Evolutionary conservation across 495 filamentous ascomycete species (phyloP).

Genomic region (Xylaria bambusicola): DNA sequence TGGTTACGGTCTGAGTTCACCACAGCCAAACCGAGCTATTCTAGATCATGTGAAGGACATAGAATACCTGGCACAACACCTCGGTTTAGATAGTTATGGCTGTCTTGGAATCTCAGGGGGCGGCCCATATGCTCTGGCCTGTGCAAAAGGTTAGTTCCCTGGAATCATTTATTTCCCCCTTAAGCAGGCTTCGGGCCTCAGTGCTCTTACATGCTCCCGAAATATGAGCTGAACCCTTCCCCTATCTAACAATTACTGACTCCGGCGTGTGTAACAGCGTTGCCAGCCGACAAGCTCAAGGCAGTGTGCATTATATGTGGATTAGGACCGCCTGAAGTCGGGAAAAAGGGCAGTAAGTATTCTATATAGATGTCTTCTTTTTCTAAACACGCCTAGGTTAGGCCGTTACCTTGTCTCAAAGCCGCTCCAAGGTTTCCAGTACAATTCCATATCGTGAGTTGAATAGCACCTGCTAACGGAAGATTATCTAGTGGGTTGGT

Average conservation of each 20-base stretch:
- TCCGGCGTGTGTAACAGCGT: constrained; percentile 43
- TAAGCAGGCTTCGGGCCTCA: no score
- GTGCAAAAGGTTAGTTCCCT: no score
- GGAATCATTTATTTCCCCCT: no score
- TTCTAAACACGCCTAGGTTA: background rate
- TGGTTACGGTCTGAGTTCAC: constrained; percentile 46
- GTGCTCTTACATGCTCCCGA: no score
- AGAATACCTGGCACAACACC: constrained; percentile 36
- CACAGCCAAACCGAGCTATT: constrained; percentile 38
- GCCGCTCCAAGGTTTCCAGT: no score
- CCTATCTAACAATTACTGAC: no score
- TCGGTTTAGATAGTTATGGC: constrained; percentile 39
- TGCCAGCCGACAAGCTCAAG: constrained; percentile 37
- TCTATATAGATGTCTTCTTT: background rate
- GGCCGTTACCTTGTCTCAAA: no score
- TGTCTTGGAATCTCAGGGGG: constrained; percentile 51
- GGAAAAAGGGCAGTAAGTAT: constrained; percentile 14
- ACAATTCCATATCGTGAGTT: no score
- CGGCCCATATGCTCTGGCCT: constrained; percentile 50
- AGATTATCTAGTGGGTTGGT: constrained; percentile 14
- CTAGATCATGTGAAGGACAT: constrained; percentile 47
- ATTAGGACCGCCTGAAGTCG: constrained; percentile 32
- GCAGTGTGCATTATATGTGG: constrained; percentile 35
- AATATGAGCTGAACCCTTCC: no score
- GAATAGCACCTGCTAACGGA: background rate